Percentiles rank a stretch among this genome's conserved stretches.
Conservation (phyloP, 345 rosid species). For the Corchorus olitorius region DNA sequence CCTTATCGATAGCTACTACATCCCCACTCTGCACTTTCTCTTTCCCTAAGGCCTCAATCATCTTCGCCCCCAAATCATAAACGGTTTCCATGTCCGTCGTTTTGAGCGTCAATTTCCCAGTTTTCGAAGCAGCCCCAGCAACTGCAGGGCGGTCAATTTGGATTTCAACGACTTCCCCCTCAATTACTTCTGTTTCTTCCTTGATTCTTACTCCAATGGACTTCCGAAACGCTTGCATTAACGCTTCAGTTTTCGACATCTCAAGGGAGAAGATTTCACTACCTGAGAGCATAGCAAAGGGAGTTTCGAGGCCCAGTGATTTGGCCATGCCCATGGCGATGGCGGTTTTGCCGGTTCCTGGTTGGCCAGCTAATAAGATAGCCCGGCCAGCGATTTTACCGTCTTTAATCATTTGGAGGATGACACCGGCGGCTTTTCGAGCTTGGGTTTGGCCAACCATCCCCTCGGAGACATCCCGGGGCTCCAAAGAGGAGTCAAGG, state of each 20-base stretch:
- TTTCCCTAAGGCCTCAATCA: constrained; percentile 89
- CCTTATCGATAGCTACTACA: constrained; percentile 88
- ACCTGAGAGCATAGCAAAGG: constrained; percentile 87
- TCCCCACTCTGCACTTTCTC: constrained; percentile 97
- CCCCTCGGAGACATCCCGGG: constrained; percentile 88
- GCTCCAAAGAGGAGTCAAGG: constrained; percentile 82
- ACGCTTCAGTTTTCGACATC: constrained; percentile 93
- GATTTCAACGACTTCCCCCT: constrained; percentile 93
- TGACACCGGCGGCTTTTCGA: constrained; percentile 91
- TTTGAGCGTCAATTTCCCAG: constrained; percentile 87
- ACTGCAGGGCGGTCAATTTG: constrained; percentile 83
- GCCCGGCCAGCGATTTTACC: constrained; percentile 93
- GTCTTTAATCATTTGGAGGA: constrained; percentile 89
- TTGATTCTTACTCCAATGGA: constrained; percentile 91
- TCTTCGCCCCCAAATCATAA: constrained; percentile 86
- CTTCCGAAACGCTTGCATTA: constrained; percentile 82
- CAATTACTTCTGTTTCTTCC: constrained; percentile 86
- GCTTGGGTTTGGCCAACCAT: constrained; percentile 86
- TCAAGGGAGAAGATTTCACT: constrained; percentile 92
- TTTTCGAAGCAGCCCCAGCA: constrained; percentile 81
- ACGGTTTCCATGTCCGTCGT: constrained; percentile 97
- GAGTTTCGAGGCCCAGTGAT: constrained; percentile 91
- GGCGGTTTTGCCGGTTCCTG: constrained; percentile 95
- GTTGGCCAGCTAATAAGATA: constrained; percentile 90
- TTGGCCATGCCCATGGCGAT: constrained; percentile 99